Percentiles rank a stretch among this genome's conserved stretches.
Conservation (phyloP, 1,139 yeast genomes). For the Saccharomycopsis hybrid region DNA sequence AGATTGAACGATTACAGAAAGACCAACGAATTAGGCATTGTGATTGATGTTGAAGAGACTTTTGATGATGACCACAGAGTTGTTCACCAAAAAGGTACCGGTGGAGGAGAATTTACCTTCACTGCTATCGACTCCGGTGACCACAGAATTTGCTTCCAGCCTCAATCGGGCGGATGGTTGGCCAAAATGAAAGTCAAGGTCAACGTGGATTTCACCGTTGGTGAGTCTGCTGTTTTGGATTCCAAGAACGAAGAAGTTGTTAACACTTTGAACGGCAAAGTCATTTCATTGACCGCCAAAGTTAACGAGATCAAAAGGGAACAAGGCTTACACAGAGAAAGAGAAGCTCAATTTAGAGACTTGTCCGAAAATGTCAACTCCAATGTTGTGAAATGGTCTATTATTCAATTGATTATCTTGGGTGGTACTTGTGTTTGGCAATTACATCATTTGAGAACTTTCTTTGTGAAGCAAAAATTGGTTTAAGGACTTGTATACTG, state of each 20-base stretch:
- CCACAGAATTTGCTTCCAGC: constrained; percentile 54
- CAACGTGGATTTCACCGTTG: constrained; percentile 42
- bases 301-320: constrained; percentile 45
- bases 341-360: constrained; percentile 50
- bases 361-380: constrained; percentile 47
- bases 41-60: constrained; percentile 51
- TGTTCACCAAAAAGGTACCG: constrained; percentile 44
- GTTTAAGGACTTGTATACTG: constrained; percentile 28
- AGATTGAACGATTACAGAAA: constrained; percentile 35
- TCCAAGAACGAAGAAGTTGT: constrained; percentile 40
- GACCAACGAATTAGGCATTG: constrained; percentile 40
- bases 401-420: constrained; percentile 43
- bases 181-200: constrained; percentile 34
- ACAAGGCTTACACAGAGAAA: constrained; percentile 43
- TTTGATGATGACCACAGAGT: constrained; percentile 53
- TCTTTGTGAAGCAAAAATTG: constrained; percentile 58
- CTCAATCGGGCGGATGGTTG: constrained; percentile 39
- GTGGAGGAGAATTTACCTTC: constrained; percentile 54
- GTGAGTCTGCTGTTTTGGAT: constrained; percentile 42
- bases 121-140: constrained; percentile 58
- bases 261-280: constrained; percentile 35
- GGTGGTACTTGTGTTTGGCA: constrained; percentile 54
- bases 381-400: constrained; percentile 48
- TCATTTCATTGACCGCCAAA: constrained; percentile 41
- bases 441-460: constrained; percentile 48